Evolutionary conservation across 2,329 filamentous ascomycete species (phyloP).

Genomic region (Fusarium equiseti): DNA sequence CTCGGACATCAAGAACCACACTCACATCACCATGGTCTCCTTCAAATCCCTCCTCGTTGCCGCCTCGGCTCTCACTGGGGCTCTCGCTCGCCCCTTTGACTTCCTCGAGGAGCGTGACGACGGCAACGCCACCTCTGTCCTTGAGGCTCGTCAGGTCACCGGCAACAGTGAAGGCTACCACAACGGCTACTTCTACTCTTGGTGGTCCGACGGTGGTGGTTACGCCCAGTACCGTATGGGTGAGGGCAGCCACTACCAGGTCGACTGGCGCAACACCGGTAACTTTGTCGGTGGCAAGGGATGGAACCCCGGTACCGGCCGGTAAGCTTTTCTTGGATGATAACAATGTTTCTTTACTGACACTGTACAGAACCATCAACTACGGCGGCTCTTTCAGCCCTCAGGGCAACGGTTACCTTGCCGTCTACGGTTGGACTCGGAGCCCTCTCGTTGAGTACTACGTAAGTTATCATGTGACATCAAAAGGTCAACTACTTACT

Average conservation of each 20-base stretch:
- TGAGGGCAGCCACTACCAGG: conserved; percentile 10
- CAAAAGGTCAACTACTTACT: rapidly evolving
- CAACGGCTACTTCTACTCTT: conserved; percentile 30
- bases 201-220: conserved; percentile 21
- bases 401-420: conserved; percentile 21
- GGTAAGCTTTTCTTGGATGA: not conserved
- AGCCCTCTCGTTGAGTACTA: conserved; percentile 24
- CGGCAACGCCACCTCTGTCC: conserved; percentile 12
- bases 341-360: not conserved
- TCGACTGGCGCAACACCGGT: conserved; percentile 24
- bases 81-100: conserved; percentile 23
- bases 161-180: conserved; percentile 15
- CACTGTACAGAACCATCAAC: conserved; percentile 10
- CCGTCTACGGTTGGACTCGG: conserved; percentile 22
- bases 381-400: conserved; percentile 18
- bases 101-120: conserved; percentile 22
- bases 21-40: conserved; percentile 2
- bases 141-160: conserved; percentile 14
- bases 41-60: conserved; percentile 19
- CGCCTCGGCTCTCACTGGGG: conserved; percentile 14
- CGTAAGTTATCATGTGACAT: not conserved
- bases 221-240: conserved; percentile 13
- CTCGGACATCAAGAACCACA: not conserved
- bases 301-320: conserved; percentile 26
- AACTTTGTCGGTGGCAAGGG: conserved; percentile 29